Evolutionary conservation across 192 early-diverging fungal genomes (phyloP).

Genomic region (Cladochytrium replicatum): DNA sequence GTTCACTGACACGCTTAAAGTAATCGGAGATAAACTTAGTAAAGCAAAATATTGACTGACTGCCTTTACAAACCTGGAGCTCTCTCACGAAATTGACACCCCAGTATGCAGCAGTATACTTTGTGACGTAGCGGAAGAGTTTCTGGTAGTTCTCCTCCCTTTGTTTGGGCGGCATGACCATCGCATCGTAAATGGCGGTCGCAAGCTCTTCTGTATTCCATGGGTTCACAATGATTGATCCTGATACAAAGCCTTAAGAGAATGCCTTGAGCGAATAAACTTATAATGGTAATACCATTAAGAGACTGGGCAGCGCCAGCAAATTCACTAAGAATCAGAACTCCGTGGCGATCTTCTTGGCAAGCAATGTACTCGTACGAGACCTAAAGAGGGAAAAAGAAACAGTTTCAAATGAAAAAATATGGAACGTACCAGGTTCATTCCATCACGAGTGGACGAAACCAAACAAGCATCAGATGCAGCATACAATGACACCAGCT

Average conservation of each 20-base stretch:
- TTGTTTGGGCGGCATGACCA: slow-evolving; percentile 79
- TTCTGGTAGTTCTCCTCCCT: slow-evolving; percentile 80
- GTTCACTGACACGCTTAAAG: slow-evolving; percentile 48
- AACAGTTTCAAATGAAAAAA: neutral
- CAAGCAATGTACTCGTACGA: slow-evolving; percentile 97
- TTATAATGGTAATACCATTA: no score
- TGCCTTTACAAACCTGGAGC: slow-evolving; percentile 48
- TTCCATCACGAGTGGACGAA: slow-evolving; percentile 96
- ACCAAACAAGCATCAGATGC: slow-evolving; percentile 93
- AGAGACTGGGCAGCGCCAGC: slow-evolving; percentile 97
- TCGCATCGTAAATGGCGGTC: slow-evolving; percentile 78
- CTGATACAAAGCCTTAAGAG: slow-evolving; percentile 21
- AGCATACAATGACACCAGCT: slow-evolving; percentile 92
- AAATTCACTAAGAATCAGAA: slow-evolving; percentile 94
- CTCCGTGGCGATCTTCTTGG: slow-evolving; percentile 81
- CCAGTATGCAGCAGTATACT: slow-evolving; percentile 98
- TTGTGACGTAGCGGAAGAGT: slow-evolving; percentile 87
- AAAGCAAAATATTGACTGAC: no score
- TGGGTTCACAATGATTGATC: slow-evolving; percentile 95
- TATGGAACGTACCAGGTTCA: slow-evolving; percentile 73
- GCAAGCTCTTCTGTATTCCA: slow-evolving; percentile 98
- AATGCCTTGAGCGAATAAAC: slow-evolving; percentile 13
- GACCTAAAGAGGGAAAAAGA: slow-evolving; percentile 25
- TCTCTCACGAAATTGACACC: slow-evolving; percentile 89
- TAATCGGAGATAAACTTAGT: no score